phyloP scores from a whole-genome alignment of 1,284 basidiomycete genomes.

The Thelephora terrestris region DNA sequence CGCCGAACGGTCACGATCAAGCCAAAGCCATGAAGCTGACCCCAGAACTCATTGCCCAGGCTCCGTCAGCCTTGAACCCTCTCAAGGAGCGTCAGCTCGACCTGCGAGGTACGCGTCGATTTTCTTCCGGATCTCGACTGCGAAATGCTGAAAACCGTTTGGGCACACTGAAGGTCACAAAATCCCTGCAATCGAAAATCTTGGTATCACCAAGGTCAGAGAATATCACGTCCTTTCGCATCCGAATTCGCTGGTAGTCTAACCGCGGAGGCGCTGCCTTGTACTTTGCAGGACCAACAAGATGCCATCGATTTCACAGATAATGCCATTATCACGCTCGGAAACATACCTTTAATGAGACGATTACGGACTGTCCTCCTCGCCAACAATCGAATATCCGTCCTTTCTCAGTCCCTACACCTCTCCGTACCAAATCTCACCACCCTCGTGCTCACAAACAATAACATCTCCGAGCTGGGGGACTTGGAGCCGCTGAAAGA shows the following conservation, averaged over 20 bases:
- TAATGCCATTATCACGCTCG: slow-evolving; percentile 85
- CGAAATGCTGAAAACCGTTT: too few relatives aligned
- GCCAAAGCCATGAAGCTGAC: slow-evolving; percentile 74
- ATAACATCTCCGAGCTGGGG: slow-evolving; percentile 66
- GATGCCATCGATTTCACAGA: slow-evolving; percentile 95
- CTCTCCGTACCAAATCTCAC: slow-evolving; percentile 79
- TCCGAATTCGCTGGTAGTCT: slow-evolving; percentile 8
- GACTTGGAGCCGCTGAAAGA: slow-evolving; percentile 80
- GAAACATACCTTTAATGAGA: slow-evolving; percentile 78
- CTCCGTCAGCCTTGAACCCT: slow-evolving; percentile 75
- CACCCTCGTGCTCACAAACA: slow-evolving; percentile 69
- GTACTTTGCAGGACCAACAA: slow-evolving; percentile 63
- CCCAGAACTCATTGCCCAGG: slow-evolving; percentile 78
- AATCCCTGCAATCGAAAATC: slow-evolving; percentile 98
- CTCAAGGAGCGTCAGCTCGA: slow-evolving; percentile 93
- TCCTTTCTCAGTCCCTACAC: slow-evolving; percentile 73
- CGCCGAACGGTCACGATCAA: neutral
- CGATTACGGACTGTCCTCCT: slow-evolving; percentile 73
- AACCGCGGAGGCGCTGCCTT: slow-evolving; percentile 5
- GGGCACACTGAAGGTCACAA: slow-evolving; percentile 64
- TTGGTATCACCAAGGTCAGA: slow-evolving; percentile 89
- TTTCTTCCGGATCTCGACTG: slow-evolving; percentile 8
- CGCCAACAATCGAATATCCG: slow-evolving; percentile 81
- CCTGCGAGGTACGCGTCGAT: slow-evolving; percentile 64
- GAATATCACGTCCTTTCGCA: slow-evolving; percentile 12